Evolutionary conservation across 2,329 filamentous ascomycete species (phyloP).

Genomic region (Emmonsiellopsis sp.): DNA sequence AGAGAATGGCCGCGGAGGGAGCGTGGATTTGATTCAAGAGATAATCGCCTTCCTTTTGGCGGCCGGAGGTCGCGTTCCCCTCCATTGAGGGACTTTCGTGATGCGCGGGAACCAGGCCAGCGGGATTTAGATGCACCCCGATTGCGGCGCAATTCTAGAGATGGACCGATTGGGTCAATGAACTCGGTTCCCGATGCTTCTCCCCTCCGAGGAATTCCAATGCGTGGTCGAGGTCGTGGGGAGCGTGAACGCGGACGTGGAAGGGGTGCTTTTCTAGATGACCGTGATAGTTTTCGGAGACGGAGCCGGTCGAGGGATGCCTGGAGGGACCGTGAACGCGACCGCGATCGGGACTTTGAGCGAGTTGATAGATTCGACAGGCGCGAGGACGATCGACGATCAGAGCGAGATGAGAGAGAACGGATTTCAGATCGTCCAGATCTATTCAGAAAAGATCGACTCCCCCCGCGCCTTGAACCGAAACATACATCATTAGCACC

Average conservation of each 20-base stretch:
- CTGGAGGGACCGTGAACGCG: conserved; percentile 32
- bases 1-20: conserved; percentile 40
- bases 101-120: conserved; percentile 25
- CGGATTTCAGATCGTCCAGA: conserved; percentile 22
- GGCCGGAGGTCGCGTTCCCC: conserved; percentile 39
- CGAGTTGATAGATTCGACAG: conserved; percentile 20
- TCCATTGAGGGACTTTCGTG: conserved; percentile 30
- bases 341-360: conserved; percentile 22
- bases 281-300: conserved; percentile 34
- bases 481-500: conserved; percentile 16
- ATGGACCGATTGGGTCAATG: conserved; percentile 31
- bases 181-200: conserved; percentile 29
- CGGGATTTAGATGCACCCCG: conserved; percentile 32
- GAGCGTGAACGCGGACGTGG: conserved; percentile 37
- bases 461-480: conserved; percentile 17
- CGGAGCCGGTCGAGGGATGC: conserved; percentile 37
- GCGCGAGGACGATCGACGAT: conserved; percentile 23
- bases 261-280: conserved; percentile 30
- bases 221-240: conserved; percentile 35
- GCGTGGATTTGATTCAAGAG: conserved; percentile 37
- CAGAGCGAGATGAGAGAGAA: conserved; percentile 16
- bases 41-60: conserved; percentile 35
- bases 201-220: conserved; percentile 27
- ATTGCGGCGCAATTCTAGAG: conserved; percentile 36
- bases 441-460: conserved; percentile 32